phyloP scores from a whole-genome alignment of 1,284 basidiomycete species.

The Ceratobasidium sp. region DNA sequence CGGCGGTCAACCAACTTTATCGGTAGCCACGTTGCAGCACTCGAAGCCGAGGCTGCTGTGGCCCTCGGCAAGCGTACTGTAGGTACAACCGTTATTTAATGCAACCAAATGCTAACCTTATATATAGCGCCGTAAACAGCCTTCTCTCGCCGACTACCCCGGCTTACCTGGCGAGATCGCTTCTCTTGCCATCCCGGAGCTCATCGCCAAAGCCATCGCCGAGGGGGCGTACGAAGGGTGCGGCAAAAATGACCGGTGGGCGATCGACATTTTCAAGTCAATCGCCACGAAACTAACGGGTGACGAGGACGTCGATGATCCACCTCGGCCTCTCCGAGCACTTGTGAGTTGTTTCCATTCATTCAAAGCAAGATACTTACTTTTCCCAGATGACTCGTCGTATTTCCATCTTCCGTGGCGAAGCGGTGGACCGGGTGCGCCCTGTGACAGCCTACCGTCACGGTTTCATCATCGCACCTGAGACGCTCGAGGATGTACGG shows the following conservation, averaged over 20 bases:
- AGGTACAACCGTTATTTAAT: neutral
- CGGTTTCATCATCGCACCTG: neutral
- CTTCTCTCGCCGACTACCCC: conserved; percentile 4
- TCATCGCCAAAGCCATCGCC: neutral
- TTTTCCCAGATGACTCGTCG: conserved; percentile 8
- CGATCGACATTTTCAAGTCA: neutral
- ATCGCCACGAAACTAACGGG: neutral
- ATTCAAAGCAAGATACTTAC: neutral
- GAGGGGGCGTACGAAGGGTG: conserved; percentile 1
- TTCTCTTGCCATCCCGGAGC: conserved; percentile 1
- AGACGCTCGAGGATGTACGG: neutral
- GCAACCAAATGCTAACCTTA: neutral
- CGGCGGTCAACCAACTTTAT: neutral
- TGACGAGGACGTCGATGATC: neutral
- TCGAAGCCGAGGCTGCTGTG: conserved; percentile 10
- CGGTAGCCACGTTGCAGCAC: neutral
- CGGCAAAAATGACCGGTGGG: neutral
- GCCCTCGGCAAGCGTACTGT: neutral
- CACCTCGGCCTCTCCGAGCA: neutral
- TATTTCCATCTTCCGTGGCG: conserved; percentile 4
- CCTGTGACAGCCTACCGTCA: neutral
- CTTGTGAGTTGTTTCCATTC: neutral
- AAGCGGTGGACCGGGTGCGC: neutral
- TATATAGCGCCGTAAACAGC: neutral
- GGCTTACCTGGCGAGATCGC: conserved; percentile 3